These are phyloP conservation scores for Macrocystidia cucumis DNA, from an alignment of 1,284 basidiomycete species.

Conservation along the genomic window DNA sequence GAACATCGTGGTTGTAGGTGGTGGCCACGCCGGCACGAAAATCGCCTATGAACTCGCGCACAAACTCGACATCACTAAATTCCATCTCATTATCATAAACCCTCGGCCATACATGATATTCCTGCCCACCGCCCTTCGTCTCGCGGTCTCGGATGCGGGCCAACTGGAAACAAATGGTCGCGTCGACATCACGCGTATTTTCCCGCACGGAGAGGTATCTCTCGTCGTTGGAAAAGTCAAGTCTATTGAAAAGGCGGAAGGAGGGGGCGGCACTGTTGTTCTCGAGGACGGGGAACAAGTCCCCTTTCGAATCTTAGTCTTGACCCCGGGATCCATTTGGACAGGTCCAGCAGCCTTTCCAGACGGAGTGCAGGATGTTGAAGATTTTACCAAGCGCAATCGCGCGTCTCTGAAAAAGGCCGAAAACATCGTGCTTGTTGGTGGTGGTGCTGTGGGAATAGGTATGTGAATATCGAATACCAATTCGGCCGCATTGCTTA, in stretches of 20 bases:
- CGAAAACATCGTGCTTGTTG: constrained; percentile 45
- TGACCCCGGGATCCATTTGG: constrained; percentile 54
- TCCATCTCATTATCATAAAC: constrained; percentile 32
- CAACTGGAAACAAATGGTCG: constrained; percentile 29
- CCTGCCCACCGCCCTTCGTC: constrained; percentile 30
- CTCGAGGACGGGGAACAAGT: constrained; percentile 42
- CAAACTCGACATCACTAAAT: constrained; percentile 26
- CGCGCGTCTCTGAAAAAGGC: constrained; percentile 38
- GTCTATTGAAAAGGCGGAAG: constrained; percentile 31
- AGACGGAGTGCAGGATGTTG: constrained; percentile 26
- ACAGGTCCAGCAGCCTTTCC: constrained; percentile 41
- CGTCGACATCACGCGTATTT: constrained; percentile 37
- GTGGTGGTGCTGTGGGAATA: constrained; percentile 56
- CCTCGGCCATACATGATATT: constrained; percentile 27
- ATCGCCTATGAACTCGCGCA: constrained; percentile 25
- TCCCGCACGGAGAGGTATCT: constrained; percentile 35
- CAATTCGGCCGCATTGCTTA: too few relatives aligned
- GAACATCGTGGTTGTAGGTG: constrained; percentile 36
- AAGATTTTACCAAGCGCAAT: constrained; percentile 32
- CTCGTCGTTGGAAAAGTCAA: constrained; percentile 35
- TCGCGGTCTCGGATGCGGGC: constrained; percentile 27
- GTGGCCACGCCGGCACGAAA: constrained; percentile 26
- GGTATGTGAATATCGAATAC: constrained; percentile 29
- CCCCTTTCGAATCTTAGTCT: constrained; percentile 42
- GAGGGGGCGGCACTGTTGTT: constrained; percentile 33